Percentiles rank a stretch among this genome's conserved stretches.
These are phyloP conservation scores for Nyctanthes arbortristis DNA, from an alignment of 257 asterid genomes.

Conservation along the genomic window DNA sequence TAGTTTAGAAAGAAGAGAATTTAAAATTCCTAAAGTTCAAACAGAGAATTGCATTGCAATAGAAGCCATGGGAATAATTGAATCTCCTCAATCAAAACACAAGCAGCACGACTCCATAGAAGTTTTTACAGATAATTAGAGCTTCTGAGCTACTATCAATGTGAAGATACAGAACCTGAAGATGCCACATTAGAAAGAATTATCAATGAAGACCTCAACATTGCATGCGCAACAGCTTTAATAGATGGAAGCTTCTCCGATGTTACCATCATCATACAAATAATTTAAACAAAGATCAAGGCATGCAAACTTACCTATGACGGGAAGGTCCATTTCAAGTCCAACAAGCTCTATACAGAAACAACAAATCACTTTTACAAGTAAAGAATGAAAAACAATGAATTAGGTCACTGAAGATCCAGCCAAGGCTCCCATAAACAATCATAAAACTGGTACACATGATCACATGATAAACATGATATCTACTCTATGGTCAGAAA, in stretches of 20 bases:
- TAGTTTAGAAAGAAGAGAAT: neutral
- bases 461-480: too few species aligned
- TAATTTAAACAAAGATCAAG: conserved; percentile 1
- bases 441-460: too few species aligned
- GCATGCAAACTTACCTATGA: conserved; percentile 54
- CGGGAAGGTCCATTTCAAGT: conserved; percentile 66
- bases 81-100: neutral
- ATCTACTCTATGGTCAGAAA: too few species aligned
- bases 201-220: conserved; percentile 76
- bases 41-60: neutral
- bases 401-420: too few species aligned
- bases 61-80: neutral
- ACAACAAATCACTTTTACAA: conserved; percentile 9
- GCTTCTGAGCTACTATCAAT: conserved; percentile 64
- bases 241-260: conserved; percentile 85
- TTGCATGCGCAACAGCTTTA: conserved; percentile 77
- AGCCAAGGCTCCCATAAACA: too few species aligned
- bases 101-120: neutral
- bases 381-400: conserved; percentile 23
- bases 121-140: neutral
- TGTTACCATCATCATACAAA: conserved; percentile 88
- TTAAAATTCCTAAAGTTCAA: neutral
- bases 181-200: conserved; percentile 90
- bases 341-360: too few species aligned
- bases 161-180: conserved; percentile 62